Evolutionary conservation across 345 rosid species (phyloP).

Genomic region (Aquilaria malaccensis): DNA sequence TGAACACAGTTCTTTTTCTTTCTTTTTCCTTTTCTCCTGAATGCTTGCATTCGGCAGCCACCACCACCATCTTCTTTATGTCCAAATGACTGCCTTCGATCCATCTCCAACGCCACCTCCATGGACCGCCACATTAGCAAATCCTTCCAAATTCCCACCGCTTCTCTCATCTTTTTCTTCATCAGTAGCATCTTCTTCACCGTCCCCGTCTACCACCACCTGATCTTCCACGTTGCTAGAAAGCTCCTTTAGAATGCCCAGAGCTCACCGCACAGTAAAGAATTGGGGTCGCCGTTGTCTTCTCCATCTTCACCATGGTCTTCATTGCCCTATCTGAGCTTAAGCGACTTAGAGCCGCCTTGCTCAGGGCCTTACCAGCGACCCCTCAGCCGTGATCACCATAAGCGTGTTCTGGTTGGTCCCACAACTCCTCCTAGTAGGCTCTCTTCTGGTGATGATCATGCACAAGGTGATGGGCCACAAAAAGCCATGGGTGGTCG

Average conservation of each 20-base stretch:
- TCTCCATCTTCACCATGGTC: slow-evolving; percentile 57
- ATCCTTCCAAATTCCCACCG: slow-evolving; percentile 70
- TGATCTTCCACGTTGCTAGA: slow-evolving; percentile 46
- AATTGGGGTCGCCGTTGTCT: slow-evolving; percentile 58
- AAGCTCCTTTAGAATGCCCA: slow-evolving; percentile 54
- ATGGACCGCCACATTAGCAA: slow-evolving; percentile 81
- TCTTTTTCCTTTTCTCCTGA: slow-evolving; percentile 4
- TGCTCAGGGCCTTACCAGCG: slow-evolving; percentile 24
- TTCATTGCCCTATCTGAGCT: slow-evolving; percentile 63
- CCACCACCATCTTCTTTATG: slow-evolving; percentile 77
- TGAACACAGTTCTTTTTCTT: too few species aligned
- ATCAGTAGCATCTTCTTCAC: slow-evolving; percentile 79
- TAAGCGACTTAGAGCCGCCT: slow-evolving; percentile 48
- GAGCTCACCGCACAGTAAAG: slow-evolving; percentile 76
- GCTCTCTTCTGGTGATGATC: slow-evolving; percentile 58
- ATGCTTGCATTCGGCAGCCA: slow-evolving; percentile 92
- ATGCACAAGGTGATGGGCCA: slow-evolving; percentile 57
- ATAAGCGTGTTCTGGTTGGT: slow-evolving; percentile 66
- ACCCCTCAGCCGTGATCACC: slow-evolving; percentile 45
- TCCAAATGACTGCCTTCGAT: slow-evolving; percentile 79
- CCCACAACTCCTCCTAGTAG: slow-evolving; percentile 80
- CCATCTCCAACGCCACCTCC: slow-evolving; percentile 83
- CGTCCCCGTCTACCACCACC: slow-evolving; percentile 68
- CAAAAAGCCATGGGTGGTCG: slow-evolving; percentile 66
- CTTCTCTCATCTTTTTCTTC: slow-evolving; percentile 66